Percentiles rank a stretch among this genome's conserved stretches.
These are phyloP conservation scores for Cystoderma amianthinum DNA, from an alignment of 768 basidiomycete genomes.

Conservation along the genomic window DNA sequence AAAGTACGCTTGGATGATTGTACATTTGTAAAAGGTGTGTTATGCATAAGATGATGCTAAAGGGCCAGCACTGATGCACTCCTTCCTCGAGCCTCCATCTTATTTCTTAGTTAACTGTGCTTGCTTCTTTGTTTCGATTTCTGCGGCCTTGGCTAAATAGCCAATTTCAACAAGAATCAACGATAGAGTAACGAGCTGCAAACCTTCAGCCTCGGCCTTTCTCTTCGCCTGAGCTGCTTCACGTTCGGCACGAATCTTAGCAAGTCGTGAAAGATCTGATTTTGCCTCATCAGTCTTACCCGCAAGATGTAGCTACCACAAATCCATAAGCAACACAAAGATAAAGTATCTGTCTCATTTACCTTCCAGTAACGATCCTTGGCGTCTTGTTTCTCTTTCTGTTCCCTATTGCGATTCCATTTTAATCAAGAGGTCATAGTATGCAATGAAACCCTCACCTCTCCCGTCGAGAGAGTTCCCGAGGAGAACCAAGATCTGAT, in stretches of 20 bases:
- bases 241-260: slow-evolving; percentile 81
- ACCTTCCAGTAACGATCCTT: slow-evolving; percentile 88
- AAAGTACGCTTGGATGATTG: too few relatives aligned
- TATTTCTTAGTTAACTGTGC: slow-evolving; percentile 21
- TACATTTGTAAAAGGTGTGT: too few relatives aligned
- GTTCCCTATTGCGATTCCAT: slow-evolving; percentile 48
- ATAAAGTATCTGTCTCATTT: slow-evolving; percentile 3
- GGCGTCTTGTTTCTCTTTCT: slow-evolving; percentile 88
- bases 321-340: slow-evolving; percentile 2
- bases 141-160: slow-evolving; percentile 53
- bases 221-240: slow-evolving; percentile 85
- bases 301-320: slow-evolving; percentile 51
- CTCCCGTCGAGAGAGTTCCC: slow-evolving; percentile 59
- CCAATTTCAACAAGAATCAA: neutral
- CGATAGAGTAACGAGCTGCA: slow-evolving; percentile 8
- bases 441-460: slow-evolving; percentile 29
- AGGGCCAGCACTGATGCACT: too few relatives aligned
- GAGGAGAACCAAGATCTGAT: slow-evolving; percentile 60
- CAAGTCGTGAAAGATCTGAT: slow-evolving; percentile 78
- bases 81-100: too few relatives aligned
- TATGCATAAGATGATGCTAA: too few relatives aligned
- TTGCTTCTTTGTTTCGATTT: slow-evolving; percentile 55
- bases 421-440: neutral
- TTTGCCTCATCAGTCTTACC: slow-evolving; percentile 93
- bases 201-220: slow-evolving; percentile 85